These are phyloP conservation scores for Salix dunnii DNA, from an alignment of 345 rosid genomes.

Conservation along the genomic window DNA sequence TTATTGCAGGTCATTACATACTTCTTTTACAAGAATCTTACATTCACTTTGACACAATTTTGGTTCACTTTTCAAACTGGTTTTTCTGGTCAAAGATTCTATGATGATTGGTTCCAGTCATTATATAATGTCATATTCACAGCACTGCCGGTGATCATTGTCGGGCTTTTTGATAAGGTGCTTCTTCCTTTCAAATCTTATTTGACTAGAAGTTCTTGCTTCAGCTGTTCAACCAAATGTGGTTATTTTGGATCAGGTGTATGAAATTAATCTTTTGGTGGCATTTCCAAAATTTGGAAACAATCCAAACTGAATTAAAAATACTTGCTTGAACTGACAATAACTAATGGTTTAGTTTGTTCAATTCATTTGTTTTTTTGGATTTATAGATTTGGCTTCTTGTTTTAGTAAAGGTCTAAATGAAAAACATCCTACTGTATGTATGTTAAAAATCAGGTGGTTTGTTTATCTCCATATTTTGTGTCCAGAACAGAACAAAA, in stretches of 20 bases:
- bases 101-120: slow-evolving; percentile 99
- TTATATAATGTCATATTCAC: slow-evolving; percentile 86
- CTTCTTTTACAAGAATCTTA: slow-evolving; percentile 98
- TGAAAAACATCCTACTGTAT: background rate
- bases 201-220: background rate
- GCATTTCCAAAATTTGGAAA: background rate
- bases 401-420: background rate
- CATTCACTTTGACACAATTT: slow-evolving; percentile 97
- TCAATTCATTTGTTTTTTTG: background rate
- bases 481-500: background rate
- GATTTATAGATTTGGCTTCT: background rate
- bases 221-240: background rate
- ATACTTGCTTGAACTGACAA: background rate
- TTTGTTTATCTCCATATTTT: background rate
- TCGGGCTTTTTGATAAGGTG: slow-evolving; percentile 98
- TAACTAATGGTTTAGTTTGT: background rate
- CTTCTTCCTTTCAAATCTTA: slow-evolving; percentile 5
- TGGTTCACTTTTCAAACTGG: slow-evolving; percentile 99
- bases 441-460: background rate
- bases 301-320: background rate
- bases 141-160: slow-evolving; percentile 83
- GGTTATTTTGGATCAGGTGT: background rate
- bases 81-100: slow-evolving; percentile 98
- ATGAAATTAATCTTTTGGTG: background rate
- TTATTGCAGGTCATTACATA: slow-evolving; percentile 91